Evolutionary conservation across 805 yeast genomes (phyloP).

Genomic region (Saccharomyces eubayanus): DNA sequence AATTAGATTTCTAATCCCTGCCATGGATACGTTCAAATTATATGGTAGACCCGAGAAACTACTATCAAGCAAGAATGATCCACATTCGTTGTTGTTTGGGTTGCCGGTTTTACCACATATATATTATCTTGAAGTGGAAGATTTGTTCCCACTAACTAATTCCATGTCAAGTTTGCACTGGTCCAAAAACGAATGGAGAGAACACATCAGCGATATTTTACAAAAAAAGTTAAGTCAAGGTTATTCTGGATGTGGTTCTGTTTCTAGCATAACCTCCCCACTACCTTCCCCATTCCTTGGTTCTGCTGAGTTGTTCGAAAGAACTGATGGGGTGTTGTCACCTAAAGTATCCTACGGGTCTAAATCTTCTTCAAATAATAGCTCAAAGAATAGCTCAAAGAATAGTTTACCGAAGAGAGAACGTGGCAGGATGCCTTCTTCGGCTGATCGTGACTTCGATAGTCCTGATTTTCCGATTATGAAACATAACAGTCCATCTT

Average conservation of each 20-base stretch:
- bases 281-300: slow-evolving; percentile 41
- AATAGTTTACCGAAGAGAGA: slow-evolving; percentile 5
- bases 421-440: background rate
- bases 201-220: slow-evolving; percentile 46
- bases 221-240: slow-evolving; percentile 48
- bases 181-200: slow-evolving; percentile 54
- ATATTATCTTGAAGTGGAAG: slow-evolving; percentile 53
- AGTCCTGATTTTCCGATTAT: background rate
- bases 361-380: background rate
- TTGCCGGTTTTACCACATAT: slow-evolving; percentile 67
- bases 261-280: slow-evolving; percentile 55
- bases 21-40: slow-evolving; percentile 59
- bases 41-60: slow-evolving; percentile 69
- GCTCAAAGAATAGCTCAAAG: background rate
- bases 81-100: slow-evolving; percentile 54
- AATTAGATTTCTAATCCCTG: slow-evolving; percentile 60
- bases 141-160: slow-evolving; percentile 38
- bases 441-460: background rate
- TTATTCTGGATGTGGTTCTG: slow-evolving; percentile 71
- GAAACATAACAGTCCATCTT: background rate
- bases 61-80: slow-evolving; percentile 47
- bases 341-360: slow-evolving; percentile 2
- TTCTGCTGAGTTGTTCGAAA: slow-evolving; percentile 30
- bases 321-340: slow-evolving; percentile 14
- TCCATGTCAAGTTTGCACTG: slow-evolving; percentile 37